Evolutionary conservation across 257 asterid genomes (phyloP).

Genomic region (Ocimum tenuiflorum): DNA sequence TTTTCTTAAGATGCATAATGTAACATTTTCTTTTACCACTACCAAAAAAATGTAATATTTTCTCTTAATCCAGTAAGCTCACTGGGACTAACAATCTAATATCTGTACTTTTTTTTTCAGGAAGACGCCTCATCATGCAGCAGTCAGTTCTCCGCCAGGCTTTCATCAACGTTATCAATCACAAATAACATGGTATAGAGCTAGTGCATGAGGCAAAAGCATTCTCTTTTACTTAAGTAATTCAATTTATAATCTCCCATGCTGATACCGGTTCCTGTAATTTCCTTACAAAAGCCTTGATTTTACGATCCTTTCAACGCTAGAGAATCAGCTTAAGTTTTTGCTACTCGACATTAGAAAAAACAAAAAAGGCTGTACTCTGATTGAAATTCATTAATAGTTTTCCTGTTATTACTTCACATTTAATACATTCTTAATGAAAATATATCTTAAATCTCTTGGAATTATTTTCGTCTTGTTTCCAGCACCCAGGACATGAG

Average conservation of each 20-base stretch:
- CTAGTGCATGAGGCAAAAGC: constrained; percentile 1
- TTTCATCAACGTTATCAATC: constrained; percentile 61
- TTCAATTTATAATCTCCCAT: not conserved
- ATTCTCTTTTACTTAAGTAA: not conserved
- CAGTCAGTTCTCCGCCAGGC: constrained; percentile 66
- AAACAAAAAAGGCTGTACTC: not conserved
- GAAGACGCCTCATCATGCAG: constrained; percentile 40
- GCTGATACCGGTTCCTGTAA: not conserved
- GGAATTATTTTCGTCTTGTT: constrained; percentile 18
- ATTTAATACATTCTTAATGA: not conserved
- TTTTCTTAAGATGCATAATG: constrained; percentile 20
- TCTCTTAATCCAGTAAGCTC: constrained; percentile 14
- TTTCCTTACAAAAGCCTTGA: not conserved
- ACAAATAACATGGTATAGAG: constrained; percentile 71
- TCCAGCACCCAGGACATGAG: constrained; percentile 43
- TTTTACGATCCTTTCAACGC: not conserved
- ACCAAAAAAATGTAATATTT: too few species aligned
- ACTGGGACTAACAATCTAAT: constrained; percentile 11
- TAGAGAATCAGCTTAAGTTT: not conserved
- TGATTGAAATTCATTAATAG: too few species aligned
- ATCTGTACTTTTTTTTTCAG: constrained; percentile 33
- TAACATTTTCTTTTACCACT: not conserved
- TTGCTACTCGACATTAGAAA: not conserved
- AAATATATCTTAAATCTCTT: constrained; percentile 1
- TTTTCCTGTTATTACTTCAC: not conserved